Evolutionary conservation across 2,329 filamentous ascomycete genomes (phyloP).

Genomic region (Colletotrichum agaves): DNA sequence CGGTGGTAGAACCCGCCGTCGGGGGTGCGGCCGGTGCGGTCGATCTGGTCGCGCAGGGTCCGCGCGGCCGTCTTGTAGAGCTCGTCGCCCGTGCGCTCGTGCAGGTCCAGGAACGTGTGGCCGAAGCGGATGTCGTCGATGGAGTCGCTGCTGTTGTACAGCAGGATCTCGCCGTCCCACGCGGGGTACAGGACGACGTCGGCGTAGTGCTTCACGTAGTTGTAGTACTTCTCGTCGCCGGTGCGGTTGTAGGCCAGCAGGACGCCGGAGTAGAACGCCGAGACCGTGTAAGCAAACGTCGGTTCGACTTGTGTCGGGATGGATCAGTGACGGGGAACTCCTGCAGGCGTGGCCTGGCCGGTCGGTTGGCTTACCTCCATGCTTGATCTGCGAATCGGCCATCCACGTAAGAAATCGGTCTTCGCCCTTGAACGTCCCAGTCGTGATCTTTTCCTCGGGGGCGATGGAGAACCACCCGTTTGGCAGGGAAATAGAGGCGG

Average conservation of each 20-base stretch:
- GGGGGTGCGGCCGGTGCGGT: slow-evolving; percentile 31
- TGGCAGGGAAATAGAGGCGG: slow-evolving; percentile 30
- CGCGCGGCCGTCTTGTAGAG: slow-evolving; percentile 36
- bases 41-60: slow-evolving; percentile 29
- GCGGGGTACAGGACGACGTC: slow-evolving; percentile 42
- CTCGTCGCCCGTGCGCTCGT: slow-evolving; percentile 29
- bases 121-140: slow-evolving; percentile 38
- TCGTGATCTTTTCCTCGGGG: slow-evolving; percentile 31
- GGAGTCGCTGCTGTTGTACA: slow-evolving; percentile 37
- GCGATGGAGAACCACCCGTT: slow-evolving; percentile 35
- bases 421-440: slow-evolving; percentile 27
- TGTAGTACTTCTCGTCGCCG: slow-evolving; percentile 39
- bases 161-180: slow-evolving; percentile 37
- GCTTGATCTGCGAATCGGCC: slow-evolving; percentile 44
- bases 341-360: no score
- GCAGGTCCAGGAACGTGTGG: slow-evolving; percentile 35
- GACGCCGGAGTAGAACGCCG: slow-evolving; percentile 44
- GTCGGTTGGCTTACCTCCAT: slow-evolving; percentile 24
- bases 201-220: slow-evolving; percentile 41
- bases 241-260: slow-evolving; percentile 40
- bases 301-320: slow-evolving; percentile 38
- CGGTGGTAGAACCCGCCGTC: slow-evolving; percentile 39
- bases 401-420: slow-evolving; percentile 42
- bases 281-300: slow-evolving; percentile 42
- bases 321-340: no score